These are phyloP conservation scores for Coriaria nepalensis DNA, from an alignment of 306 rosid genomes.

Conservation along the genomic window DNA sequence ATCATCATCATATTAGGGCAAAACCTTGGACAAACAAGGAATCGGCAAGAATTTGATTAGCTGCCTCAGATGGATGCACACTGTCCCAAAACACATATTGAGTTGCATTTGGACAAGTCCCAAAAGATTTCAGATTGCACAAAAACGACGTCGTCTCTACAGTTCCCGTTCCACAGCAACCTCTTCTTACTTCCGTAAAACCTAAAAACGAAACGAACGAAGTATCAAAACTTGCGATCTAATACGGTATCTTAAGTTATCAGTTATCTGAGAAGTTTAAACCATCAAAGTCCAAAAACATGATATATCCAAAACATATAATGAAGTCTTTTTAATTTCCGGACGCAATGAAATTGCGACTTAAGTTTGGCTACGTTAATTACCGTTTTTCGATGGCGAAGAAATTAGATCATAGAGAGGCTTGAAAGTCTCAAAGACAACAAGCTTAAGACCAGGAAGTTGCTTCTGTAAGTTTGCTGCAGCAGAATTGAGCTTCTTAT, in stretches of 20 bases:
- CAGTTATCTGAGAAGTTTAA: too few relatives aligned
- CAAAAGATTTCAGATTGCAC: constrained; percentile 64
- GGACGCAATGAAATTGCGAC: not conserved
- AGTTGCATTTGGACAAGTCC: constrained; percentile 83
- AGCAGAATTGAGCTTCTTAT: constrained; percentile 54
- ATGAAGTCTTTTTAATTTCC: too few relatives aligned
- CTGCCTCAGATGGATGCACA: constrained; percentile 87
- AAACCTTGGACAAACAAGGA: constrained; percentile 54
- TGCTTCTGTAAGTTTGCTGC: constrained; percentile 59
- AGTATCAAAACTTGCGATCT: not conserved
- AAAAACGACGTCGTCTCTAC: constrained; percentile 54
- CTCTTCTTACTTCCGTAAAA: constrained; percentile 63
- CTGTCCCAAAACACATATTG: constrained; percentile 93
- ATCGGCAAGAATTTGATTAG: constrained; percentile 83
- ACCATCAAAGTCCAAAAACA: too few relatives aligned
- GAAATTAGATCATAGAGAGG: constrained; percentile 54
- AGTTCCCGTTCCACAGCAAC: constrained; percentile 90
- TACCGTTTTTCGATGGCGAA: constrained; percentile 64
- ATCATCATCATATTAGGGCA: constrained; percentile 42
- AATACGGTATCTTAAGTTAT: not conserved
- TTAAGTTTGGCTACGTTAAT: not conserved
- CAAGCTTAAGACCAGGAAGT: constrained; percentile 59
- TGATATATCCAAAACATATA: too few relatives aligned
- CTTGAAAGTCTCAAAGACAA: constrained; percentile 65
- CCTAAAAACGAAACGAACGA: constrained; percentile 20